Evolutionary conservation across 805 yeast genomes (phyloP), one percentile per base, ranked within the genome.

Genomic region (Yarrowia alimentaria): DNA sequence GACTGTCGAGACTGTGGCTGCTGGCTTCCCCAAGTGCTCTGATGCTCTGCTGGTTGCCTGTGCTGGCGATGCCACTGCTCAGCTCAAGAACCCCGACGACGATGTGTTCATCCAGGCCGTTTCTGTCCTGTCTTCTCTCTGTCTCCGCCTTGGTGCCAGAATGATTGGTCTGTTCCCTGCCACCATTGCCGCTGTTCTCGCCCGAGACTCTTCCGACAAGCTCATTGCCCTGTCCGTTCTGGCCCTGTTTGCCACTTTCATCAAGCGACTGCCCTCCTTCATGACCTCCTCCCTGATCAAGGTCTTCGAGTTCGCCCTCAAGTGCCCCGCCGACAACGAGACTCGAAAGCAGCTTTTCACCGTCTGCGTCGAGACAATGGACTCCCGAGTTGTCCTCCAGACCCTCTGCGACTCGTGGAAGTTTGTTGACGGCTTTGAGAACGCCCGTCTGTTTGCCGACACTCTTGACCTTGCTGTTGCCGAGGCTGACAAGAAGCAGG

Each of bases 251-350:
- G 80, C 95, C 5, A 77, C 89, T 34, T 72, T 87, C 60, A 70
- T 90, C 43, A 86, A 83, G 66, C 80, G 86, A 58, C 81, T 93
- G 57, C 97, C 99, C 26, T 82, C 85, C 9, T 91, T 91, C 63
- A 76, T 91, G 67, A 71, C 79, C 32, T 79, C 91, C 3, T 81
- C 80, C 58, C 69, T 88, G 60, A 75, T 73, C 48, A 80, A 80
- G 26, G 76, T 88, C 34, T 68, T 90, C 45, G 68, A 70, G 38
- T 71, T 81, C 4, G 69, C 85, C 21, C 59, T 71, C 35, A 42
- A 55, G 11, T 58, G 68, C 11, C 58, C 54, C 13, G 75, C 85
- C 55, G 79, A 86, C 24, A 72, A 74, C 40, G 71, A 68, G 19
- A 83, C 88, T 43, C 77, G 86, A 10, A 52, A 58, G 29, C 56